A percentile compares a stretch with the other conserved stretches of the same genome.
These are phyloP conservation scores for Cnidoscolus chayamansa DNA, from an alignment of 441 rosid species.

Conservation along the genomic window DNA sequence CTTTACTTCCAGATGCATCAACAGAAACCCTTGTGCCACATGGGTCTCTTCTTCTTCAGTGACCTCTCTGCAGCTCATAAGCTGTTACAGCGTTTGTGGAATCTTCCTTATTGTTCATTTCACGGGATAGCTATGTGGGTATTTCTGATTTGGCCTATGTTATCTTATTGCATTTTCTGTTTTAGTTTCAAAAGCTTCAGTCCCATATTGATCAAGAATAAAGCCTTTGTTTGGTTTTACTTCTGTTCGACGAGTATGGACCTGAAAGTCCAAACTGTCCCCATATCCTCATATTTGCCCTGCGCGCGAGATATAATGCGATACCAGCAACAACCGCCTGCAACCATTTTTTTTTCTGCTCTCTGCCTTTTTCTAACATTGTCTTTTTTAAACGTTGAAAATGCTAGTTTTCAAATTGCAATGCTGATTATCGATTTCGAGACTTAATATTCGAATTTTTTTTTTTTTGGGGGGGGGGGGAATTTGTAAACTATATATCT, in stretches of 20 bases:
- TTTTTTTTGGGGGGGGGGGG: too few relatives aligned
- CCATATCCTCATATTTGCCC: too few relatives aligned
- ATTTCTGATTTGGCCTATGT: neutral
- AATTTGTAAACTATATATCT: neutral
- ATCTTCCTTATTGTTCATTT: slow-evolving; percentile 16
- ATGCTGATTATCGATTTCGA: neutral
- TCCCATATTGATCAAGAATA: too few relatives aligned
- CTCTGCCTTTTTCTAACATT: too few relatives aligned
- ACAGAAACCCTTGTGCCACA: neutral
- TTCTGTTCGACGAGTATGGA: too few relatives aligned
- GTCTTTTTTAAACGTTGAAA: neutral
- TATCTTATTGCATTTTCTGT: too few relatives aligned
- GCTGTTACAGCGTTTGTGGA: neutral
- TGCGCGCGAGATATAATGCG: too few relatives aligned
- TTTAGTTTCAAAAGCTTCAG: too few relatives aligned
- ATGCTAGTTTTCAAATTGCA: neutral
- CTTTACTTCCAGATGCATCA: neutral
- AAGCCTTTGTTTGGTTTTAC: too few relatives aligned
- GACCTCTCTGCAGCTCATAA: slow-evolving; percentile 17
- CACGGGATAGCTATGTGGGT: slow-evolving; percentile 23
- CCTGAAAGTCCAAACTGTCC: too few relatives aligned
- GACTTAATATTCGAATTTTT: neutral
- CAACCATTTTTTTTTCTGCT: too few relatives aligned
- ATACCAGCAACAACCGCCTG: too few relatives aligned
- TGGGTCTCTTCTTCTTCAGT: slow-evolving; percentile 29